Base-by-base conservation (phyloP, 208 protist genomes). In the Kentomonas sorsogonicus region DNA sequence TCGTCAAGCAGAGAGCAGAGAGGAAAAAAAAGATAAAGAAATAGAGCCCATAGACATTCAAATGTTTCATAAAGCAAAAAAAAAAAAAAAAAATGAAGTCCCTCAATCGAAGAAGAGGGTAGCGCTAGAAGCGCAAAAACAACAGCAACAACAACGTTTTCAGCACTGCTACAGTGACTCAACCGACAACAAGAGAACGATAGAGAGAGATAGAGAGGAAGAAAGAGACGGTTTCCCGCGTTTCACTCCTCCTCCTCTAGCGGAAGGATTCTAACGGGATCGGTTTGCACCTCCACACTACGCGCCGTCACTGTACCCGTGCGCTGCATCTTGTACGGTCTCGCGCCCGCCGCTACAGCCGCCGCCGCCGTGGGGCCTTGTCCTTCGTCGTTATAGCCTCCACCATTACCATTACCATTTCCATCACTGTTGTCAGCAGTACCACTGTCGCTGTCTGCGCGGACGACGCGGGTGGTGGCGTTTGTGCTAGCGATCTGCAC, bases 221-320 rank as follows among this genome's bases (percentile, higher is more conserved):
- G 16, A 45, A 2, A 44, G 53, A 26, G 30, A 51, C n/a, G n/a
- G n/a, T n/a, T n/a, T n/a, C n/a, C n/a, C 25, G 33, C 25, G 26
- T 20, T 7, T 43, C 22, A 13, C 38, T 33, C 0, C 7, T 16
- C 1, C 45, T 38, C 10, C 36, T 59, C 36, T 15, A 69, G 33
- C n/a, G 75, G 64, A 18, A 86, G 51, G 18, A 86, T 83, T 36
- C 64, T 79, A 16, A 86, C 75, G 10, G 77, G 73, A 34, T 89
- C 77, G 5, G 82, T 89, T 45, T 89, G 82, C 34, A 83, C 75
- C n/a, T n/a, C n/a, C n/a, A n/a, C n/a, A n/a, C n/a, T n/a, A n/a
- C n/a, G n/a, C n/a, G n/a, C n/a, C n/a, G n/a, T n/a, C n/a, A n/a
- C n/a, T n/a, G n/a, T n/a, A n/a, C n/a, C n/a, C n/a, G n/a, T n/a